Evolutionary conservation across 768 basidiomycete species (phyloP).

Genomic region (Russula compacta): DNA sequence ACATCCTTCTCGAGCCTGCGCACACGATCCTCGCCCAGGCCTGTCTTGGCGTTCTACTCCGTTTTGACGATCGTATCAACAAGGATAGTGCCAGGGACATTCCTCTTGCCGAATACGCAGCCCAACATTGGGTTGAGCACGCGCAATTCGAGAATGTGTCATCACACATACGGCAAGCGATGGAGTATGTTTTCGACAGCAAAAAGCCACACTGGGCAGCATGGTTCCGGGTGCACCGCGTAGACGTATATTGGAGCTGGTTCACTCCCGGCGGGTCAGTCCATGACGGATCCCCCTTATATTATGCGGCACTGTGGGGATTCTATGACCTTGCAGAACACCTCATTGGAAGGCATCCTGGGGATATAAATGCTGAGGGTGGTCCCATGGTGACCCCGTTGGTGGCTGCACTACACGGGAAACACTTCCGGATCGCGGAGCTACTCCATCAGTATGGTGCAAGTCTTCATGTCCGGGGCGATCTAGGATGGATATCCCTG

Average conservation of each 20-base stretch:
- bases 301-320: not conserved
- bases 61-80: not conserved
- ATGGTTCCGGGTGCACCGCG: not conserved
- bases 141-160: not conserved
- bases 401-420: not conserved
- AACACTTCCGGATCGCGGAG: not conserved
- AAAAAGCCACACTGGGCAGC: slow-evolving; percentile 1
- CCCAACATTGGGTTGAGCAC: not conserved
- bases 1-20: not conserved
- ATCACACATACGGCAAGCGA: not conserved
- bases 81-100: not conserved
- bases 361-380: not conserved
- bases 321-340: not conserved
- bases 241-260: not conserved
- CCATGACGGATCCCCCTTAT: not conserved
- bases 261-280: not conserved
- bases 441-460: not conserved
- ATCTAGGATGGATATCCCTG: not conserved
- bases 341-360: not conserved
- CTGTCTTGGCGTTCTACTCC: not conserved
- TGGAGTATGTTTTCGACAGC: not conserved
- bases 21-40: slow-evolving; percentile 1
- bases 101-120: not conserved
- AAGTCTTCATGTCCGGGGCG: not conserved
- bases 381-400: not conserved